Evolutionary conservation across 495 filamentous ascomycete genomes (phyloP).

Genomic region (Penicillium verhagenii): DNA sequence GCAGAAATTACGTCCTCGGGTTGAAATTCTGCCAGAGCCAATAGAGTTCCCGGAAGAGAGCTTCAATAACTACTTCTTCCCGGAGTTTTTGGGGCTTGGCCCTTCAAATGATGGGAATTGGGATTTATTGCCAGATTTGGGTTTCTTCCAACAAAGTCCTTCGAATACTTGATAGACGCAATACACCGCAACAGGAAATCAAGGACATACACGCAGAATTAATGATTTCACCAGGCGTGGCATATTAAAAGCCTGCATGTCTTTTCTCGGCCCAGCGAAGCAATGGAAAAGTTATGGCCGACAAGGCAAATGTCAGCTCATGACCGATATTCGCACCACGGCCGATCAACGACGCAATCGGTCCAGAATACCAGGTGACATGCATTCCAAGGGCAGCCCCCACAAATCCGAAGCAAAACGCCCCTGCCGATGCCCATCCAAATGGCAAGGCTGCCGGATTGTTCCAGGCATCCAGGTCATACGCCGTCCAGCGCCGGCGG

Average conservation of each 20-base stretch:
- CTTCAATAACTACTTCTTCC: constrained; percentile 29
- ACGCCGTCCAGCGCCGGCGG: constrained; percentile 56
- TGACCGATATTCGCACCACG: constrained; percentile 68
- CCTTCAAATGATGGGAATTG: constrained; percentile 26
- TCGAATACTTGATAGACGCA: constrained; percentile 4
- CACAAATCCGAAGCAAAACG: constrained; percentile 60
- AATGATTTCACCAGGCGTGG: neutral
- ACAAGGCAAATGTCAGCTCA: constrained; percentile 50
- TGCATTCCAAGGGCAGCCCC: constrained; percentile 72
- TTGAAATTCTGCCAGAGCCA: constrained; percentile 10
- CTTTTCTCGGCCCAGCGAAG: constrained; percentile 25
- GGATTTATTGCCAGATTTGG: constrained; percentile 25
- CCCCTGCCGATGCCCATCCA: constrained; percentile 60
- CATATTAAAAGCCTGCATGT: constrained; percentile 9
- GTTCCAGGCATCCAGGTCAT: constrained; percentile 57
- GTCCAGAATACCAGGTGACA: constrained; percentile 67
- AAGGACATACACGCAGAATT: neutral
- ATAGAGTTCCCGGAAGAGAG: constrained; percentile 14
- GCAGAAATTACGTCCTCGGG: constrained; percentile 18
- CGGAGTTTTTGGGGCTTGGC: constrained; percentile 30
- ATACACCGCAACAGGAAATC: neutral
- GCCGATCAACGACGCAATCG: constrained; percentile 61
- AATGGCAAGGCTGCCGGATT: constrained; percentile 55
- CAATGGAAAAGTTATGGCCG: constrained; percentile 19
- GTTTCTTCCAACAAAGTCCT: constrained; percentile 22